Evolutionary conservation across 2,329 filamentous ascomycete species (phyloP).

Genomic region (Cordyceps javanica): DNA sequence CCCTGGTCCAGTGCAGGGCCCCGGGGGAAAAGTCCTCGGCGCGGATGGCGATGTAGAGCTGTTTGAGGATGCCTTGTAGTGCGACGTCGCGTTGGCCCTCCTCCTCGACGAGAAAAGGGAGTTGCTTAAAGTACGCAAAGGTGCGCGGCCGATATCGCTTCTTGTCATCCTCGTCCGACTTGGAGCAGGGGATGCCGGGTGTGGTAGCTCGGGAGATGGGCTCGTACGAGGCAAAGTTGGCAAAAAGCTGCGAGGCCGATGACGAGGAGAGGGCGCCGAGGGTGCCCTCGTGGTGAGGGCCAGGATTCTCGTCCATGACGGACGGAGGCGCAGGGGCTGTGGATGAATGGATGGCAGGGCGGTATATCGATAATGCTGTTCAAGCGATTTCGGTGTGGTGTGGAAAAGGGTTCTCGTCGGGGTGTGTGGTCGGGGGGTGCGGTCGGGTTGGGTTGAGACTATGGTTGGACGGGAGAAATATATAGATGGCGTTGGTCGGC

Average conservation of each 20-base stretch:
- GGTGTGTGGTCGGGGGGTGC: background rate
- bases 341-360: background rate
- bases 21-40: constrained; percentile 92
- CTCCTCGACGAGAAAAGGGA: constrained; percentile 84
- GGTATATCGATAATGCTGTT: background rate
- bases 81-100: constrained; percentile 71
- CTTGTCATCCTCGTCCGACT: constrained; percentile 45
- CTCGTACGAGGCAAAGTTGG: constrained; percentile 45
- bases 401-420: too few species aligned
- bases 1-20: constrained; percentile 92
- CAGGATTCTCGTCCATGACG: constrained; percentile 35
- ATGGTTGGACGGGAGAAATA: background rate
- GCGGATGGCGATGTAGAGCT: constrained; percentile 86
- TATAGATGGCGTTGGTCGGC: too few species aligned
- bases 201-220: constrained; percentile 82
- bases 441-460: background rate
- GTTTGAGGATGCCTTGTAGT: constrained; percentile 81
- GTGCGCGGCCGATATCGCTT: constrained; percentile 77
- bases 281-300: constrained; percentile 26
- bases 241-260: constrained; percentile 26
- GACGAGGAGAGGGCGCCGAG: constrained; percentile 26
- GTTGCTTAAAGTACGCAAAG: constrained; percentile 84
- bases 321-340: background rate
- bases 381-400: too few species aligned
- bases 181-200: constrained; percentile 58